Conservation (phyloP, 2,329 filamentous ascomycete species). For the Teratosphaeria gauchensis region DNA sequence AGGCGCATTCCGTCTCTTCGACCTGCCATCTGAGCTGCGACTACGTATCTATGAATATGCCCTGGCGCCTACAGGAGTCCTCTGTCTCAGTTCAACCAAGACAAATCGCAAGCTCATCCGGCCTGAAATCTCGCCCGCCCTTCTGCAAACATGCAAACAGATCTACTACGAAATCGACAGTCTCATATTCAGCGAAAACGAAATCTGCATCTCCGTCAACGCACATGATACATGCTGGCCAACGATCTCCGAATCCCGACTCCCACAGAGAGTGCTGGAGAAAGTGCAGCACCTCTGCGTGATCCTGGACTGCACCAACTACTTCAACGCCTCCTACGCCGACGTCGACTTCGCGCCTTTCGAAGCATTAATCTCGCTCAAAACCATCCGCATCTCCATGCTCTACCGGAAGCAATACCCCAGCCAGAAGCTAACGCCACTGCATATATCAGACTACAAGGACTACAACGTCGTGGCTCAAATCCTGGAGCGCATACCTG, state of each 20-base stretch:
- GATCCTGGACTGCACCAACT: conserved; percentile 16
- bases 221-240: conserved; percentile 19
- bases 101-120: conserved; percentile 6
- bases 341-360: conserved; percentile 16
- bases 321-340: conserved; percentile 11
- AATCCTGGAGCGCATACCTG: conserved; percentile 11
- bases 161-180: conserved; percentile 31
- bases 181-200: conserved; percentile 36
- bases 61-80: conserved; percentile 12
- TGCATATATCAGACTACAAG: conserved; percentile 1
- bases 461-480: conserved; percentile 9
- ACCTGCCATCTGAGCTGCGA: conserved; percentile 18
- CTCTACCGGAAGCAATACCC: conserved; percentile 2
- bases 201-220: conserved; percentile 26
- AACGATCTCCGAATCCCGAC: conserved; percentile 12
- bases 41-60: conserved; percentile 14
- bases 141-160: conserved; percentile 30
- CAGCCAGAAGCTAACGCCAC: conserved; percentile 1
- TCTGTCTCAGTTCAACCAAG: conserved; percentile 12
- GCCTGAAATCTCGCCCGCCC: conserved; percentile 26
- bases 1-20: conserved; percentile 11
- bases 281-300: conserved; percentile 14
- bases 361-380: conserved; percentile 6
- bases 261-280: conserved; percentile 14
- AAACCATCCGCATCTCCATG: conserved; percentile 4